Conservation (phyloP, 1,284 basidiomycete species). For the Irpex rosettiformis region DNA sequence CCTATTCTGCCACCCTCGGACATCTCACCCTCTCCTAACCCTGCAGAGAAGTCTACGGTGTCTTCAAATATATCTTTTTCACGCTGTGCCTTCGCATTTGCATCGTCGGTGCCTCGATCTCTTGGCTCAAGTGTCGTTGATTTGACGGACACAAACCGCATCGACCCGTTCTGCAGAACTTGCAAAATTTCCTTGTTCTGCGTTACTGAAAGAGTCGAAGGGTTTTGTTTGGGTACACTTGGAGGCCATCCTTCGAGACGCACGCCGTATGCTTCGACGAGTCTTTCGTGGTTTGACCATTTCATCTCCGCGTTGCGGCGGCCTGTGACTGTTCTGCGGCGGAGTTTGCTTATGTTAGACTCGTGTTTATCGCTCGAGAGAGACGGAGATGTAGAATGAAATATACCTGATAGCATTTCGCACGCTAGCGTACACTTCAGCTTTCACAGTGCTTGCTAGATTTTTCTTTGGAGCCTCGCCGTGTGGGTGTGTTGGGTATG, state of each 20-base stretch:
- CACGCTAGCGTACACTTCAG: conserved; percentile 49
- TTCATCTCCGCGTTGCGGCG: conserved; percentile 67
- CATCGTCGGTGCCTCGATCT: neutral
- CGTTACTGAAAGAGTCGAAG: conserved; percentile 47
- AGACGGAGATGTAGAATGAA: neutral
- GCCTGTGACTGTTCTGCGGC: conserved; percentile 46
- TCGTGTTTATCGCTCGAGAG: neutral
- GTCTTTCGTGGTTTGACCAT: conserved; percentile 60
- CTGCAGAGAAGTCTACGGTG: neutral
- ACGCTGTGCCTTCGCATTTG: neutral
- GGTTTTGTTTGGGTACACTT: conserved; percentile 53
- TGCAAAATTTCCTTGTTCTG: conserved; percentile 54
- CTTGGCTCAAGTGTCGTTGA: neutral
- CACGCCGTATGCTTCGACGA: conserved; percentile 48
- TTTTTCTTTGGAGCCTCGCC: conserved; percentile 23
- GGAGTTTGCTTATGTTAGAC: neutral
- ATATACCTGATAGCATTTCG: conserved; percentile 49
- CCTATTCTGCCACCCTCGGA: conserved; percentile 5
- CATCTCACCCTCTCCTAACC: neutral
- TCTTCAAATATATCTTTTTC: conserved; percentile 3
- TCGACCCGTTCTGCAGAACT: conserved; percentile 40
- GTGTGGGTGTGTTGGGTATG: neutral
- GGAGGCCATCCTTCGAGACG: conserved; percentile 59
- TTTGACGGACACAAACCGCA: conserved; percentile 36
- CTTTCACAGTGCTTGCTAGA: conserved; percentile 41